Base-by-base conservation (phyloP, 23 red algal genomes). In the Pyropia haitanensis region DNA sequence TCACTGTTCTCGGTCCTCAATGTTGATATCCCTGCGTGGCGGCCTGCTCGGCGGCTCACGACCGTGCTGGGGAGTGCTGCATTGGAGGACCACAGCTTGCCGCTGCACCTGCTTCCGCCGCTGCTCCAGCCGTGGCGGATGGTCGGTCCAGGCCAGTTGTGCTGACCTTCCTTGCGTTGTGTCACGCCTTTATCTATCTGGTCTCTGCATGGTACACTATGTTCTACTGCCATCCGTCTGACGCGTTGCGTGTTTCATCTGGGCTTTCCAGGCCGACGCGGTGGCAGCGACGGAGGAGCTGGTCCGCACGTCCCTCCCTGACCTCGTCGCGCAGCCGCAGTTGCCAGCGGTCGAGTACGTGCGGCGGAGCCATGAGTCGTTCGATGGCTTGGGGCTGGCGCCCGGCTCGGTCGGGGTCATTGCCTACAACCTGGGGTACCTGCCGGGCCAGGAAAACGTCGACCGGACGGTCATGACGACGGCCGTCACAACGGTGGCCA, bases 371-470 rank as follows among this genome's bases (percentile, higher is more conserved):
- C 72, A 77, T 56, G 72, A 77, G 25, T 19, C 27, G 2, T 75
- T 81, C 53, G 27, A 71, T 23, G 10, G 61, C 0, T 39, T 75
- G 1, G 51, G 67, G 16, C n/a, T 95, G n/a, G 33, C 51, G 10
- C 48, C 56, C 12, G 61, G 64, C 7, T 72, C 64, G 25, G 73
- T 95, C 7, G 72, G 64, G 27, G 51, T 54, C 67, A 71, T 95
- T 15, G 83, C 61, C 29, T 95, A 95, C 29, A 95, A 95, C 60
- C 70, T 95, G 19, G 90, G 90, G 16, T 95, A 77, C 68, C 76
- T 81, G 20, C 90, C 90, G 0, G 67, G 67, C 28, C 17, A 19
- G n/a, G 49, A 57, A 48, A 56, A 56, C 17, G 75, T 64, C 6
- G 80, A 87, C 61, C 65, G 82, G 3, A 75, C 53, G 28, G 73